A percentile compares a stretch with the other conserved stretches of the same genome.
Conservation (phyloP, 192 early-diverging fungal genomes). For the Helicostylum pulchrum region DNA sequence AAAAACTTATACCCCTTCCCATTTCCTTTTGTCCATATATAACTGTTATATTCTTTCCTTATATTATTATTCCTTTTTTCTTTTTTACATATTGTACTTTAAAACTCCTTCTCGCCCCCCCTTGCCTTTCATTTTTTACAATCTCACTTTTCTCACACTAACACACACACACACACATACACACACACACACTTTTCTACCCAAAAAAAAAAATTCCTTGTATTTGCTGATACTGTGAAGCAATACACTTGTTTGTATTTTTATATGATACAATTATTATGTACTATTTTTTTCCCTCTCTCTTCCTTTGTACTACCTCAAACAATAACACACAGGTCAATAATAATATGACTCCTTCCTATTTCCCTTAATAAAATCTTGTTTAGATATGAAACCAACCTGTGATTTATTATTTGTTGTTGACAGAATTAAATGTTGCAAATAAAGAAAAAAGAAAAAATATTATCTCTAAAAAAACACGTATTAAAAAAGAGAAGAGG, state of each 20-base stretch:
- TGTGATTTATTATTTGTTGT: no score
- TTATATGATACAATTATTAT: background rate
- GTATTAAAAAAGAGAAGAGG: no score
- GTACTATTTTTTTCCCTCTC: background rate
- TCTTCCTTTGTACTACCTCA: background rate
- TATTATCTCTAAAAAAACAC: no score
- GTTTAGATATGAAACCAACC: no score
- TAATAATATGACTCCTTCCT: background rate
- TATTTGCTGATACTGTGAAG: background rate
- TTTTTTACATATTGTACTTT: no score
- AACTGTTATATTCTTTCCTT: background rate
- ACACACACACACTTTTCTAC: no score
- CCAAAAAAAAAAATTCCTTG: background rate
- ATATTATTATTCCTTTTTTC: no score
- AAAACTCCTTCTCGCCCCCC: background rate
- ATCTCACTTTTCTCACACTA: no score
- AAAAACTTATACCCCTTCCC: background rate
- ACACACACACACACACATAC: no score
- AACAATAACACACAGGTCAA: background rate
- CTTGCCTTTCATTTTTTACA: background rate
- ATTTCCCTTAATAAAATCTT: background rate
- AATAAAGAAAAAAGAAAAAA: no score
- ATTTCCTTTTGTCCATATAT: constrained; percentile 1
- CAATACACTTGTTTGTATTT: no score
- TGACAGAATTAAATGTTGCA: no score